These are phyloP conservation scores for Amylostereum areolatum DNA, from an alignment of 1,284 basidiomycete species.

Conservation along the genomic window DNA sequence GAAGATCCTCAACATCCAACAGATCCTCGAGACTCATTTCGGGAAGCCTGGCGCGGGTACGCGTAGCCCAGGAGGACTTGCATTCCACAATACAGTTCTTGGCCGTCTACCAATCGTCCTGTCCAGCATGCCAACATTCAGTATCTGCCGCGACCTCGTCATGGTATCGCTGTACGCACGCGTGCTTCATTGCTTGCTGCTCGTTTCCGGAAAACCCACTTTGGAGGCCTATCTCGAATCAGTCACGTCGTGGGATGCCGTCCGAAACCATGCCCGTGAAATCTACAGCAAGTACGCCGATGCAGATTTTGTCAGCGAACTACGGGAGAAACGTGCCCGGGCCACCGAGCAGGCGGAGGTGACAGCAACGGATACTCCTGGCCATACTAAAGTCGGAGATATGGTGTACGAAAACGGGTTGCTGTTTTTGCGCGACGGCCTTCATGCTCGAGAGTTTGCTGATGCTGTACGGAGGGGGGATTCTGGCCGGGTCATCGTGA, in stretches of 20 bases:
- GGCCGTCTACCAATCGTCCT: slow-evolving; percentile 26
- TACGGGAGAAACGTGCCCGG: slow-evolving; percentile 14
- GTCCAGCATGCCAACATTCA: slow-evolving; percentile 26
- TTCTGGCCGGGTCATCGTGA: slow-evolving; percentile 26
- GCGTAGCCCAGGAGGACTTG: slow-evolving; percentile 1
- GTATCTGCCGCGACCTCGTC: slow-evolving; percentile 27
- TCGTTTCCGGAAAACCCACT: slow-evolving; percentile 16
- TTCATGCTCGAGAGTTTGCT: slow-evolving; percentile 27
- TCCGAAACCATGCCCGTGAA: slow-evolving; percentile 1
- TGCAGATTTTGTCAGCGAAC: not conserved
- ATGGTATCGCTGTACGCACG: slow-evolving; percentile 29
- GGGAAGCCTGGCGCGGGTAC: slow-evolving; percentile 13
- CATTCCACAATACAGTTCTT: slow-evolving; percentile 9
- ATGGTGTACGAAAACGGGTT: slow-evolving; percentile 31
- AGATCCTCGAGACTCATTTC: slow-evolving; percentile 26
- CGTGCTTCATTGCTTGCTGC: slow-evolving; percentile 27
- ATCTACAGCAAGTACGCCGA: slow-evolving; percentile 6
- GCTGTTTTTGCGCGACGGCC: slow-evolving; percentile 29
- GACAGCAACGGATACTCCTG: no score
- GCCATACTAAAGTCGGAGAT: slow-evolving; percentile 17
- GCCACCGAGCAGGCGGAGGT: no score
- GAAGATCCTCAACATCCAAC: slow-evolving; percentile 28
- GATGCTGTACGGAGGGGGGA: slow-evolving; percentile 31
- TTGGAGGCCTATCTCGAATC: slow-evolving; percentile 18
- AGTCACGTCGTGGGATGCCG: slow-evolving; percentile 15